Conservation (phyloP, 192 early-diverging fungal genomes). For the Mortierella hygrophila region DNA sequence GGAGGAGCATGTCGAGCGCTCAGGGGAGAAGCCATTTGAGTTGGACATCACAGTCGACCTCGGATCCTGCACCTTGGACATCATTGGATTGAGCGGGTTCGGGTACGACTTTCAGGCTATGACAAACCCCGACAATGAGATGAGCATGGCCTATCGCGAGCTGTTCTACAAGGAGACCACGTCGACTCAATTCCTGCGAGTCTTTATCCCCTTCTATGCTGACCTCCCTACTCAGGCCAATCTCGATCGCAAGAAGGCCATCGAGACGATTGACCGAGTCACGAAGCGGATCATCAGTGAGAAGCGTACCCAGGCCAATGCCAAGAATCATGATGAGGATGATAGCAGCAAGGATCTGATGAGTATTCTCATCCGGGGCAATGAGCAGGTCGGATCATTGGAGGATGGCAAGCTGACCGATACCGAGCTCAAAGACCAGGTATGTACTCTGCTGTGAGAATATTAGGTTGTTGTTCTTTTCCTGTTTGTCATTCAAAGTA, state of each 20-base stretch:
- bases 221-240: conserved; percentile 43
- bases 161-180: conserved; percentile 39
- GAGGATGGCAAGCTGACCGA: conserved; percentile 57
- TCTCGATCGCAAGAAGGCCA: conserved; percentile 14
- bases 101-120: conserved; percentile 62
- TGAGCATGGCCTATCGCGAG: conserved; percentile 60
- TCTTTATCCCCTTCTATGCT: conserved; percentile 40
- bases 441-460: background rate
- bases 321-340: conserved; percentile 15
- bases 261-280: conserved; percentile 46
- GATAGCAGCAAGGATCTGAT: conserved; percentile 57
- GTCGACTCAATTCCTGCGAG: conserved; percentile 26
- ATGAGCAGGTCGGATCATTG: conserved; percentile 55
- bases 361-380: conserved; percentile 57
- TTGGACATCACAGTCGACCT: conserved; percentile 56
- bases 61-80: conserved; percentile 59
- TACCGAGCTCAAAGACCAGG: conserved; percentile 62
- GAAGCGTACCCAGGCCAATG: conserved; percentile 35
- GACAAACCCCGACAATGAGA: conserved; percentile 46
- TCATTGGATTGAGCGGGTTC: conserved; percentile 62
- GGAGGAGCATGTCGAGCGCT: conserved; percentile 43
- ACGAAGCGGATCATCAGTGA: conserved; percentile 54
- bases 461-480: background rate
- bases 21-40: conserved; percentile 35
- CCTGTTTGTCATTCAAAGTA: background rate